Percentiles rank a stretch among this genome's conserved stretches.
These are phyloP conservation scores for Diplodia intermedia DNA, from an alignment of 2,329 filamentous ascomycete genomes.

Conservation along the genomic window DNA sequence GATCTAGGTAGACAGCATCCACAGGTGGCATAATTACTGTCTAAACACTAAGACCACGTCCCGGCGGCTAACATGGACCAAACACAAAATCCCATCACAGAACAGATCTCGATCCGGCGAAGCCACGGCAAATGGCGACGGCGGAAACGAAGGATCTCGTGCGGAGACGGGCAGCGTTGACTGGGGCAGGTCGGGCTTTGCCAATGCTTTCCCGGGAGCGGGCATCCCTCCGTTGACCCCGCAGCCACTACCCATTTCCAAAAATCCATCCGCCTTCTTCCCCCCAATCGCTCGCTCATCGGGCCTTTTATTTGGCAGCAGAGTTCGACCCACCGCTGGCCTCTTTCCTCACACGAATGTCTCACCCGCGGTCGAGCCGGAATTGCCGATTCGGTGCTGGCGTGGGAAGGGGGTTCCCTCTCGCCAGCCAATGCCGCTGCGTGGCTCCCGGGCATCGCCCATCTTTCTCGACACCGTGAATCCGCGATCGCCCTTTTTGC, in stretches of 20 bases:
- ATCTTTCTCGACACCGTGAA: too few relatives aligned
- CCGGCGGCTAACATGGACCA: conserved; percentile 4
- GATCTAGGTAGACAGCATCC: neutral
- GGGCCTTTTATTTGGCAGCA: neutral
- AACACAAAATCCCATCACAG: neutral
- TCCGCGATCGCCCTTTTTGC: too few relatives aligned
- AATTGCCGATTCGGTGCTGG: too few relatives aligned
- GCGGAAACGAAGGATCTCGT: neutral
- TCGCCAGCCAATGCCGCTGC: too few relatives aligned
- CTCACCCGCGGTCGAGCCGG: too few relatives aligned
- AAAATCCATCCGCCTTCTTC: neutral
- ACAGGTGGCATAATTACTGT: neutral
- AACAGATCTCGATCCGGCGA: conserved; percentile 1
- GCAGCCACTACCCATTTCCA: conserved; percentile 8
- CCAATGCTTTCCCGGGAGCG: conserved; percentile 8
- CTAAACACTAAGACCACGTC: neutral
- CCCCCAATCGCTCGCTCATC: neutral
- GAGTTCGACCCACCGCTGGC: too few relatives aligned
- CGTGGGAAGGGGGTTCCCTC: too few relatives aligned
- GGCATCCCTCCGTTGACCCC: neutral
- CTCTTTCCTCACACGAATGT: too few relatives aligned
- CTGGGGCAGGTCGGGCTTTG: neutral
- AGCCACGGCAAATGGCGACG: neutral
- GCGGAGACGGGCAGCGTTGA: neutral
- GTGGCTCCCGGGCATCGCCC: too few relatives aligned